Evolutionary conservation across 2,329 filamentous ascomycete species (phyloP).

Genomic region (Lachnellula occidentalis): DNA sequence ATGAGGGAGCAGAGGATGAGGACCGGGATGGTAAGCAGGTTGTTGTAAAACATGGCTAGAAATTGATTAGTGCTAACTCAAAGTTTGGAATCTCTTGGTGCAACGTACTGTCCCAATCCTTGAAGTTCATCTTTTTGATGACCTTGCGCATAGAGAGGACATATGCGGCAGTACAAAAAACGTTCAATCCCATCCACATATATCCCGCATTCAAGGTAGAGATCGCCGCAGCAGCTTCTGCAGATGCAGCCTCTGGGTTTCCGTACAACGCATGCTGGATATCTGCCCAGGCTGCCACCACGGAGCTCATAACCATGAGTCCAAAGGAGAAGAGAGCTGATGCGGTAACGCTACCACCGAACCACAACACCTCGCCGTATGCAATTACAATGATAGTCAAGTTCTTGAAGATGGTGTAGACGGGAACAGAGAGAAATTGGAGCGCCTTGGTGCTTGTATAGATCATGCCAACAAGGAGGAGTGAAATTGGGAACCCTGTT

Average conservation of each 20-base stretch:
- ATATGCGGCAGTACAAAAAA: conserved; percentile 87
- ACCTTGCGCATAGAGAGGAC: conserved; percentile 93
- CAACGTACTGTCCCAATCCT: conserved; percentile 94
- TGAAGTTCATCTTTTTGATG: conserved; percentile 99
- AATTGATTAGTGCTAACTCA: conserved; percentile 28
- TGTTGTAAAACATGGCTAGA: conserved; percentile 99
- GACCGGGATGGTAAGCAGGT: conserved; percentile 91
- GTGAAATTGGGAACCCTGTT: conserved; percentile 89
- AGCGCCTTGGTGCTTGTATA: conserved; percentile 95
- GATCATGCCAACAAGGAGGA: conserved; percentile 97
- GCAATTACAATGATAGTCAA: conserved; percentile 97
- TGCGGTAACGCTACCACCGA: conserved; percentile 83
- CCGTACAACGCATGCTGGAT: conserved; percentile 74
- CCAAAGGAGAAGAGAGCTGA: conserved; percentile 90
- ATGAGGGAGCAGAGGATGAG: conserved; percentile 76
- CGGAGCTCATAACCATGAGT: conserved; percentile 90
- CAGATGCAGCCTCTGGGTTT: conserved; percentile 28
- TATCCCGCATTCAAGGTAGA: conserved; percentile 93
- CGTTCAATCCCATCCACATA: conserved; percentile 97
- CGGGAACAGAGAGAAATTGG: conserved; percentile 92
- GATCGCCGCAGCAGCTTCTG: conserved; percentile 66
- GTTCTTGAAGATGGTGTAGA: conserved; percentile 99
- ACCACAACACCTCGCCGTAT: conserved; percentile 97
- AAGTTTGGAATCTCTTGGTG: background rate
- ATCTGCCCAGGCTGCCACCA: conserved; percentile 96